Percentiles rank a stretch among this genome's conserved stretches.
These are phyloP conservation scores for Trametes meyenii DNA, from an alignment of 768 basidiomycete species.

Conservation along the genomic window DNA sequence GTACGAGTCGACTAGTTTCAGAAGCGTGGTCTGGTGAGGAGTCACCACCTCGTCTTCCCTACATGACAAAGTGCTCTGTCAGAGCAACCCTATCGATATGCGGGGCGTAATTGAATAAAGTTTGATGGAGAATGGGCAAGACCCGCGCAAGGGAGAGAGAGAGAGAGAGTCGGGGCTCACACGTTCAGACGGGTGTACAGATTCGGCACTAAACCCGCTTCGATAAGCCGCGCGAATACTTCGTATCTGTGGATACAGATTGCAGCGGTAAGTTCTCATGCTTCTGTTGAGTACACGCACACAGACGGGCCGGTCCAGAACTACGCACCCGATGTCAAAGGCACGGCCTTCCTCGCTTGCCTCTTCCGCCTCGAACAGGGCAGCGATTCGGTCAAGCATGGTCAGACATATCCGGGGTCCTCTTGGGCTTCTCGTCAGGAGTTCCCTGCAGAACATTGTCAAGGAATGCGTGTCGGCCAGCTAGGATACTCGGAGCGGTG, in stretches of 20 bases:
- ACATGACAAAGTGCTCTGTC: conserved; percentile 7
- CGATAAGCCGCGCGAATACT: conserved; percentile 65
- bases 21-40: conserved; percentile 83
- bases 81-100: background rate
- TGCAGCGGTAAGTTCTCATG: background rate
- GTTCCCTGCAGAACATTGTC: conserved; percentile 41
- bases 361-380: conserved; percentile 68
- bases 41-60: conserved; percentile 75
- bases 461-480: conserved; percentile 1
- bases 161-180: too few species aligned
- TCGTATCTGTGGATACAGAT: conserved; percentile 51
- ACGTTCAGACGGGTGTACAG: conserved; percentile 63
- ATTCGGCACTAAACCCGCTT: conserved; percentile 56
- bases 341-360: conserved; percentile 63
- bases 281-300: background rate
- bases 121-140: background rate
- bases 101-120: background rate
- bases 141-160: background rate
- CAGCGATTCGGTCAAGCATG: conserved; percentile 74
- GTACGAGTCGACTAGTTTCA: conserved; percentile 87
- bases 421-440: conserved; percentile 53
- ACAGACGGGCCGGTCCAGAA: too few species aligned
- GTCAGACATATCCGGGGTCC: conserved; percentile 69
- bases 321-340: conserved; percentile 74
- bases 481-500: conserved; percentile 8